Conservation (phyloP, 2,329 filamentous ascomycete species). For the Acrodontium crateriforme region DNA sequence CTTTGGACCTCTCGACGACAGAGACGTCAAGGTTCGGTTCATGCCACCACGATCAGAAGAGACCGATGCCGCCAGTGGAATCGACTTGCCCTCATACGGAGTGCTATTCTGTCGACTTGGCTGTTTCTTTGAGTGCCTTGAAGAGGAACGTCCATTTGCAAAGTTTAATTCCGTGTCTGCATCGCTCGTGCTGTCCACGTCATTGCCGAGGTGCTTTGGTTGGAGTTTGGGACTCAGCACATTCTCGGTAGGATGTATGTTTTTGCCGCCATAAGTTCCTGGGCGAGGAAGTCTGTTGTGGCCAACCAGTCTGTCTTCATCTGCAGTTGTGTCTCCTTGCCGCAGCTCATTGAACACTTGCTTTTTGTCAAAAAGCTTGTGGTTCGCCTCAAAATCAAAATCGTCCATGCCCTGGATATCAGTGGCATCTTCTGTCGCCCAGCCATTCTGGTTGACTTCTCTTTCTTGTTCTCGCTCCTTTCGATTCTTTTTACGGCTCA, state of each 20-base stretch:
- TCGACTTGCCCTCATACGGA: constrained; percentile 24
- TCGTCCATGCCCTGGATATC: constrained; percentile 88
- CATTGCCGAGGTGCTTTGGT: constrained; percentile 13
- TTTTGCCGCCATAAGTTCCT: constrained; percentile 57
- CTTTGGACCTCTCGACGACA: constrained; percentile 9
- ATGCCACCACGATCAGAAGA: constrained; percentile 15
- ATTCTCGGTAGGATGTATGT: constrained; percentile 82
- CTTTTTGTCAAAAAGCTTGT: constrained; percentile 91
- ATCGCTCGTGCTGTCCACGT: constrained; percentile 20
- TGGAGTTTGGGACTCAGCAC: constrained; percentile 51
- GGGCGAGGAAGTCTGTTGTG: constrained; percentile 57
- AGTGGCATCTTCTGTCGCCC: constrained; percentile 91
- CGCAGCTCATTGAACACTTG: constrained; percentile 84
- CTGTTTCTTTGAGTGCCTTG: constrained; percentile 17
- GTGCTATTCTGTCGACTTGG: constrained; percentile 26
- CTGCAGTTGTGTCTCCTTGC: constrained; percentile 76
- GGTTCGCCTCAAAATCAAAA: constrained; percentile 80
- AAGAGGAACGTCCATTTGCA: constrained; percentile 20
- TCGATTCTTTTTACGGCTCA: constrained; percentile 19
- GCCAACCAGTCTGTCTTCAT: constrained; percentile 76
- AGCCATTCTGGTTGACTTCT: constrained; percentile 56
- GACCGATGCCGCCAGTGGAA: constrained; percentile 17
- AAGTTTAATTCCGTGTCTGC: constrained; percentile 23
- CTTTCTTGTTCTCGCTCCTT: constrained; percentile 32
- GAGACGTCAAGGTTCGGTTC: constrained; percentile 12